Evolutionary conservation across 306 rosid species (phyloP).

Genomic region (Begonia peltatifolia): DNA sequence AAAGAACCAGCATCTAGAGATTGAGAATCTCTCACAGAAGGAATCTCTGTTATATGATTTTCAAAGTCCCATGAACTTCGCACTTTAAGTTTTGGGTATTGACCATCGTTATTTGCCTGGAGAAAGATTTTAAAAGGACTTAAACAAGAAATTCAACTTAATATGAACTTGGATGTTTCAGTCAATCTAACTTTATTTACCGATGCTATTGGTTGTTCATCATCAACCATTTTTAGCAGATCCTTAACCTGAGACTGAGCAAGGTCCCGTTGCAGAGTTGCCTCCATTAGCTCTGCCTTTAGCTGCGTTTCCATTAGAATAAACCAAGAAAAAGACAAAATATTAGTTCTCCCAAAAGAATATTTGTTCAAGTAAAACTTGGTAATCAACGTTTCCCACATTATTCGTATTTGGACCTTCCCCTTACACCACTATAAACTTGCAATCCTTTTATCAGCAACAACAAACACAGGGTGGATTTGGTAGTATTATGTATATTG

Average conservation of each 20-base stretch:
- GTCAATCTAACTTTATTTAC: conserved; percentile 10
- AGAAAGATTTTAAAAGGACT: background rate
- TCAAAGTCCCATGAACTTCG: conserved; percentile 43
- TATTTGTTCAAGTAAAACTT: too few relatives aligned
- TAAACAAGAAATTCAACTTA: background rate
- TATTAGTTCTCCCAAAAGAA: too few relatives aligned
- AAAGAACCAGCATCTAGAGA: conserved; percentile 39
- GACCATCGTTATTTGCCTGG: background rate
- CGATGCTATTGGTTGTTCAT: conserved; percentile 26
- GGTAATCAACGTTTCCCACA: too few relatives aligned
- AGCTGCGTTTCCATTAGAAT: conserved; percentile 35
- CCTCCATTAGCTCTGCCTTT: conserved; percentile 51
- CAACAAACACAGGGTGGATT: too few relatives aligned
- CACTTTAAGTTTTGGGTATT: conserved; percentile 23
- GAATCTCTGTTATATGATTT: conserved; percentile 22
- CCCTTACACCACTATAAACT: too few relatives aligned
- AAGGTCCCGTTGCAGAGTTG: conserved; percentile 48
- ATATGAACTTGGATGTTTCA: background rate
- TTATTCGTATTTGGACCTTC: too few relatives aligned
- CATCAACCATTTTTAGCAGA: conserved; percentile 43
- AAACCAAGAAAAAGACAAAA: too few relatives aligned
- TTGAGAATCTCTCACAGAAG: conserved; percentile 15
- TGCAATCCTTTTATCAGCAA: too few relatives aligned
- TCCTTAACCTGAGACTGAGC: conserved; percentile 70
- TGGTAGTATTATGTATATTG: too few relatives aligned